These are phyloP conservation scores for Mycena pura DNA, from an alignment of 768 basidiomycete genomes.

Conservation along the genomic window DNA sequence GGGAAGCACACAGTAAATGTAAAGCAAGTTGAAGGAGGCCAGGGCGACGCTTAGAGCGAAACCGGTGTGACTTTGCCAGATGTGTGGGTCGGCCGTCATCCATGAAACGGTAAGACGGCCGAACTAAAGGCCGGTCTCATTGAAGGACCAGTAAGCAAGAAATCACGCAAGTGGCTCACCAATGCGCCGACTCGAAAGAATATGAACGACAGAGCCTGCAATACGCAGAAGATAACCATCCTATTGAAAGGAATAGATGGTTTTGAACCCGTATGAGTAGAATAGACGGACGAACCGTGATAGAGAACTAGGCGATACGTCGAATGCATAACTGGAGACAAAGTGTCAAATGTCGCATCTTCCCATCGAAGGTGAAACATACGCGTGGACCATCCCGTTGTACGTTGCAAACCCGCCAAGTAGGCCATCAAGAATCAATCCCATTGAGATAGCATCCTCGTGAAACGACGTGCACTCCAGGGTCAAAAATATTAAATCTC, in stretches of 20 bases:
- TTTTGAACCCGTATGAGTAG: background rate
- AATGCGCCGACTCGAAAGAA: conserved; percentile 4
- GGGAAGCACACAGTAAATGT: conserved; percentile 7
- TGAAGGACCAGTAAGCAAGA: background rate
- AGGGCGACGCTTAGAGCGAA: background rate
- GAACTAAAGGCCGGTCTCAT: background rate
- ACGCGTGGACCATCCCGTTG: conserved; percentile 15
- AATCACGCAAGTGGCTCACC: background rate
- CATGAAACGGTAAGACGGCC: no score
- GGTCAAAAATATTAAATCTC: background rate
- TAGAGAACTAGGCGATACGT: background rate
- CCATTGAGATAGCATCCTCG: conserved; percentile 3
- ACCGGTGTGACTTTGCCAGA: background rate
- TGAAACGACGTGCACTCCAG: background rate
- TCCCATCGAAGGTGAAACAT: background rate
- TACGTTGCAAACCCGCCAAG: conserved; percentile 16
- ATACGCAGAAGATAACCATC: background rate
- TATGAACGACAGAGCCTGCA: conserved; percentile 1
- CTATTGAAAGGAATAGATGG: background rate
- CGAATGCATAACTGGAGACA: conserved; percentile 7
- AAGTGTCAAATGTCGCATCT: background rate
- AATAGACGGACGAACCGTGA: background rate
- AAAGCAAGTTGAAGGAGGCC: background rate
- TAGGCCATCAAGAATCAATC: conserved; percentile 6
- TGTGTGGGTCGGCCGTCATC: background rate